These are phyloP conservation scores for Arabis alpina DNA, from an alignment of 345 rosid genomes.

Conservation along the genomic window DNA sequence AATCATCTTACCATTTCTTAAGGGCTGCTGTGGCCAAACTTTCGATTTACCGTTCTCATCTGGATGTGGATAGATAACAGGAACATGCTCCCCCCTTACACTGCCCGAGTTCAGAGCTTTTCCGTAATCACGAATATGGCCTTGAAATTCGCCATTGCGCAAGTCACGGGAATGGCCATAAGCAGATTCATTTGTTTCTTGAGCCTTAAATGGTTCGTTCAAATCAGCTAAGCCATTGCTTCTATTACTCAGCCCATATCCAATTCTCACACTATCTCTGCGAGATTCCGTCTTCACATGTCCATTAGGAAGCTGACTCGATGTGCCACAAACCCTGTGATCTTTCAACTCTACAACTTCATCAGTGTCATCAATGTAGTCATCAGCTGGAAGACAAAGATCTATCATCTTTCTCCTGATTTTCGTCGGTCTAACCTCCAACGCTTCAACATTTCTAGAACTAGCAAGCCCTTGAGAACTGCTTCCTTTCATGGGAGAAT, in stretches of 20 bases:
- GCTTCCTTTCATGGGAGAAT: constrained; percentile 50
- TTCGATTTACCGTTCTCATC: constrained; percentile 44
- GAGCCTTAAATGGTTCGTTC: constrained; percentile 58
- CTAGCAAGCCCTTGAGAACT: constrained; percentile 39
- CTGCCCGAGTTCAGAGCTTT: constrained; percentile 42
- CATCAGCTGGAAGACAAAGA: constrained; percentile 65
- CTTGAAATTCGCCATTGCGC: constrained; percentile 46
- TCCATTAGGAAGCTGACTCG: constrained; percentile 56
- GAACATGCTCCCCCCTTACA: constrained; percentile 46
- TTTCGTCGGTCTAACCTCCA: constrained; percentile 47
- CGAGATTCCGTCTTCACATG: constrained; percentile 37
- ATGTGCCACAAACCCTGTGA: constrained; percentile 39
- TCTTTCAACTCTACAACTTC: constrained; percentile 43
- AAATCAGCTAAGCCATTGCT: constrained; percentile 48
- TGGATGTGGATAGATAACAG: constrained; percentile 41
- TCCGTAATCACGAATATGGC: constrained; percentile 43
- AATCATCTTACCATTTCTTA: constrained; percentile 37
- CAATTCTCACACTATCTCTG: constrained; percentile 46
- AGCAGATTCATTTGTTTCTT: constrained; percentile 47
- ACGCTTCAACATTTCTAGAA: constrained; percentile 39
- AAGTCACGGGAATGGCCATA: constrained; percentile 35
- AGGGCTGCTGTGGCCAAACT: constrained; percentile 37
- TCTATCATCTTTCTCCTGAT: constrained; percentile 58
- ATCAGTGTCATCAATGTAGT: constrained; percentile 51
- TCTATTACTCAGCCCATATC: constrained; percentile 35